phyloP scores from a whole-genome alignment of 2,329 filamentous ascomycete species.

The Cladophialophora bantiana region DNA sequence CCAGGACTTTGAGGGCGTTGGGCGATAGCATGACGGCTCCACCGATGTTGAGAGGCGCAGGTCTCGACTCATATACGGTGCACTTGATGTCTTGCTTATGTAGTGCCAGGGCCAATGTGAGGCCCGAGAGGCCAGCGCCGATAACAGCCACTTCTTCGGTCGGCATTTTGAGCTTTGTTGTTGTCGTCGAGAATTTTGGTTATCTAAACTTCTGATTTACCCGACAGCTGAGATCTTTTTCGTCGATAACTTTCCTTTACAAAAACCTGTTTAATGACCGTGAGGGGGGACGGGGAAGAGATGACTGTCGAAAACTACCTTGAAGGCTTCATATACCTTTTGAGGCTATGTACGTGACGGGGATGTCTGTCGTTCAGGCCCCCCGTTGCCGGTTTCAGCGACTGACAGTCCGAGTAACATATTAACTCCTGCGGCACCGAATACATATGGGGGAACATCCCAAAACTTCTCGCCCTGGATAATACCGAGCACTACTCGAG shows the following conservation, averaged over 20 bases:
- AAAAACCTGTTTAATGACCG: not conserved
- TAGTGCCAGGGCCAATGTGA: constrained; percentile 63
- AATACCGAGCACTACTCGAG: not conserved
- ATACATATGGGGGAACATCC: not conserved
- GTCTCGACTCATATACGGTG: constrained; percentile 61
- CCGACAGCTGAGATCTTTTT: not conserved
- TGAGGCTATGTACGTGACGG: not conserved
- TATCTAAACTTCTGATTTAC: not conserved
- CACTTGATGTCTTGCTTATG: constrained; percentile 59
- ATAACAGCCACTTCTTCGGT: constrained; percentile 53
- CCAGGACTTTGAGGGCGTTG: constrained; percentile 63
- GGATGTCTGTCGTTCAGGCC: not conserved
- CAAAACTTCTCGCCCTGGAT: not conserved
- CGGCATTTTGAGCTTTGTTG: not conserved
- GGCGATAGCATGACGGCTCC: constrained; percentile 67
- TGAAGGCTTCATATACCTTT: not conserved
- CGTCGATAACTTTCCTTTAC: no score
- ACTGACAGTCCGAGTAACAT: not conserved
- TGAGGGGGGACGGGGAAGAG: no score
- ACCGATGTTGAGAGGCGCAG: constrained; percentile 55
- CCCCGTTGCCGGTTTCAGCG: not conserved
- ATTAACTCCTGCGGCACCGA: not conserved
- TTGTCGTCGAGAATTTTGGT: not conserved
- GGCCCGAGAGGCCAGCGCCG: constrained; percentile 59
- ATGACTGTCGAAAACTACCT: no score